These are phyloP conservation scores for Amanita brunnescens DNA, from an alignment of 768 basidiomycete species.

Conservation along the genomic window DNA sequence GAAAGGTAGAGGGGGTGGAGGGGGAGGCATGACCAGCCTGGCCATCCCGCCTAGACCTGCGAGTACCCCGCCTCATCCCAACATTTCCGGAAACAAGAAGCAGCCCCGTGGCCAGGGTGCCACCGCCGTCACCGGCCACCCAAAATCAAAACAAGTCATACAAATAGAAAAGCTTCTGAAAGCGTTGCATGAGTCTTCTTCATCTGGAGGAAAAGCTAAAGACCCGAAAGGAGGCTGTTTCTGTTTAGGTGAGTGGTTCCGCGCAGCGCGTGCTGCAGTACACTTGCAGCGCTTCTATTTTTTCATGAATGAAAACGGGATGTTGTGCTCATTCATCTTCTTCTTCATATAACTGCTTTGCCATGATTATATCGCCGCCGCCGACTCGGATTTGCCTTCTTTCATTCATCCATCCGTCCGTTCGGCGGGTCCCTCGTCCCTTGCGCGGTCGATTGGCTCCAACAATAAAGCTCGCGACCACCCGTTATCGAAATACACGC, in stretches of 20 bases:
- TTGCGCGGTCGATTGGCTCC: too few relatives aligned
- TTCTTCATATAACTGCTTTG: background rate
- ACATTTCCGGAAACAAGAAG: conserved; percentile 9
- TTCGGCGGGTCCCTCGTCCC: too few relatives aligned
- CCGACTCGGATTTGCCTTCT: too few relatives aligned
- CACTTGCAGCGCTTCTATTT: background rate
- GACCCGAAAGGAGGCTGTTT: conserved; percentile 65
- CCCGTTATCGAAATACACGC: conserved; percentile 43
- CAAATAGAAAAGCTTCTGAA: conserved; percentile 38
- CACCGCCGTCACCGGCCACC: conserved; percentile 12
- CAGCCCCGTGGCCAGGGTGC: conserved; percentile 21
- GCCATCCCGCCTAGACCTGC: conserved; percentile 26
- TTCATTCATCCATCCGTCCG: too few relatives aligned
- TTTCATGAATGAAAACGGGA: background rate
- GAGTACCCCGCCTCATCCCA: conserved; percentile 12
- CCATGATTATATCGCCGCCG: too few relatives aligned
- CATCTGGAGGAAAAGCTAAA: conserved; percentile 25
- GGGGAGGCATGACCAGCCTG: too few relatives aligned
- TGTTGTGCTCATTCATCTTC: too few relatives aligned
- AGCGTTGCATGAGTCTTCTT: conserved; percentile 26
- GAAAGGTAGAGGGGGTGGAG: too few relatives aligned
- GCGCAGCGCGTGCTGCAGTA: too few relatives aligned
- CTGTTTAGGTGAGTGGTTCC: conserved; percentile 55
- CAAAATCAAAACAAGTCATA: conserved; percentile 42
- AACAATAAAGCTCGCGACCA: conserved; percentile 44